Conservation (phyloP, 2,329 filamentous ascomycete species). For the Grosmannia clavigera region DNA sequence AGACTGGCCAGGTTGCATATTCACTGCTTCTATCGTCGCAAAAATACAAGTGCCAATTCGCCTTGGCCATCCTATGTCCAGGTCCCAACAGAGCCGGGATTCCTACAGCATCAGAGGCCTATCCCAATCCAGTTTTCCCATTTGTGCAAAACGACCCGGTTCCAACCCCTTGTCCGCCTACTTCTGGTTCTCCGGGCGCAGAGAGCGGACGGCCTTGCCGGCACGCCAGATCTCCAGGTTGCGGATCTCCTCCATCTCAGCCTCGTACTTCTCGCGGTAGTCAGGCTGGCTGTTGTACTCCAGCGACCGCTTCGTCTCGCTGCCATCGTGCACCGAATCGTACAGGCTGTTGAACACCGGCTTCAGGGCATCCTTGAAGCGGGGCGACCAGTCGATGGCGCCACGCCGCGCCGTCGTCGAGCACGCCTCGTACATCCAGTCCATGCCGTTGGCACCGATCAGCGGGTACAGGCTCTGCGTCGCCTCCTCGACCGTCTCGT, state of each 20-base stretch:
- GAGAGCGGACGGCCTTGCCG: slow-evolving; percentile 88
- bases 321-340: slow-evolving; percentile 79
- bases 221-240: slow-evolving; percentile 98
- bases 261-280: slow-evolving; percentile 95
- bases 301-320: slow-evolving; percentile 90
- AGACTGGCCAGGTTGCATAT: background rate
- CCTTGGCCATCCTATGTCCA: background rate
- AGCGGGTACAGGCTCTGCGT: slow-evolving; percentile 96
- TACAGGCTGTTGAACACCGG: slow-evolving; percentile 97
- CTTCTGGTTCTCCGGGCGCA: slow-evolving; percentile 80
- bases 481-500: slow-evolving; percentile 99
- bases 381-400: slow-evolving; percentile 95
- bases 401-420: slow-evolving; percentile 96
- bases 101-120: background rate
- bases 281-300: slow-evolving; percentile 94
- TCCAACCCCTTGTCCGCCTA: slow-evolving; percentile 27
- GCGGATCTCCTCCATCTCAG: slow-evolving; percentile 97
- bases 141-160: background rate
- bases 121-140: background rate
- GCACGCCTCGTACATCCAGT: slow-evolving; percentile 99
- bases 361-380: slow-evolving; percentile 97
- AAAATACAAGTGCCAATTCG: background rate
- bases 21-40: background rate
- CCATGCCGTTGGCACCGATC: slow-evolving; percentile 96
- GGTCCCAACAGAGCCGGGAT: background rate